phyloP scores from a whole-genome alignment of 2,329 filamentous ascomycete genomes.

The Phialophora expanda region DNA sequence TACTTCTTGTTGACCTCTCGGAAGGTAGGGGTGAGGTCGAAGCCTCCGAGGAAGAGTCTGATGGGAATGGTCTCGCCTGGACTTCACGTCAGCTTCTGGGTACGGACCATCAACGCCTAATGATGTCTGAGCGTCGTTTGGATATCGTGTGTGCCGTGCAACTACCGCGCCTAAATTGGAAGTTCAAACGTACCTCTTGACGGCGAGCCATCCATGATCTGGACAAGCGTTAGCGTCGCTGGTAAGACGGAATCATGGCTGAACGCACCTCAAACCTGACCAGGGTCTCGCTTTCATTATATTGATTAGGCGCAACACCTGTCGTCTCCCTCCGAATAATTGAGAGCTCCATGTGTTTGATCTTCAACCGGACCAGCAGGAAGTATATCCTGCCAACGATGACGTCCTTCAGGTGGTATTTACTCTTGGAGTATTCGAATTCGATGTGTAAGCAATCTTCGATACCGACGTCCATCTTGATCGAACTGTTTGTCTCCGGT shows the following conservation, averaged over 20 bases:
- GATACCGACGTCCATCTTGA: conserved; percentile 99
- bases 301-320: conserved; percentile 94
- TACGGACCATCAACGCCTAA: neutral
- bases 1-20: conserved; percentile 99
- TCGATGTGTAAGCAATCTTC: conserved; percentile 99
- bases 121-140: neutral
- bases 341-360: conserved; percentile 99
- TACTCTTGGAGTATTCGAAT: conserved; percentile 99
- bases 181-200: conserved; percentile 71
- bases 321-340: conserved; percentile 98
- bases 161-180: neutral
- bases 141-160: neutral
- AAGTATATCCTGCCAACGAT: conserved; percentile 99
- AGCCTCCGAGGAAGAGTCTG: conserved; percentile 92
- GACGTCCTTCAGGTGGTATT: conserved; percentile 98
- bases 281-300: conserved; percentile 98
- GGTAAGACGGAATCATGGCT: neutral
- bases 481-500: conserved; percentile 95
- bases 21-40: conserved; percentile 97
- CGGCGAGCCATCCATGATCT: conserved; percentile 99
- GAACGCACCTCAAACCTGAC: conserved; percentile 84
- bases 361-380: conserved; percentile 93
- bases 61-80: conserved; percentile 90
- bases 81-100: conserved; percentile 17
- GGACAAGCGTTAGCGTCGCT: conserved; percentile 28